Evolutionary conservation across 805 yeast genomes (phyloP), one percentile per base, ranked within the genome.

Genomic region (Yamadazyma nakazawae): DNA sequence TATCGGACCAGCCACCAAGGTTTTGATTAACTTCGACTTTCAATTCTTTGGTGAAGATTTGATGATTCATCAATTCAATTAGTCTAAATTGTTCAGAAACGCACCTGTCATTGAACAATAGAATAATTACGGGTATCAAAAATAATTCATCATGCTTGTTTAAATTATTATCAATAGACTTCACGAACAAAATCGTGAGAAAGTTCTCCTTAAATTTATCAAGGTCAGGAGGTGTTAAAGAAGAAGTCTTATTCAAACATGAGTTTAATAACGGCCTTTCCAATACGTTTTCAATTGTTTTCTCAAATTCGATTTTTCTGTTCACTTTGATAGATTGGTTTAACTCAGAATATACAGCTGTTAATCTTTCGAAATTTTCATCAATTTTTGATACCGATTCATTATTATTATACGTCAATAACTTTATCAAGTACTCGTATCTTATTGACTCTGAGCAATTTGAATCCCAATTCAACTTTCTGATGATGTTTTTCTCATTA

Each of bases 381-480:
- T 52, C 51, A 14, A 60, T 50, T 17, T 52, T 53, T 3, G 55
- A 50, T 2, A 54, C 48, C 9, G 55, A 53, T 28, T 56, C 52
- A 7, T 54, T 43, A 40, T 46, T 42, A 24, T 35, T 40, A 10
- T 26, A 24, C 1, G 49, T 38, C 31, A 72, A 56, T 2, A 69
- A 46, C 18, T 57, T 56, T 42, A 57, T 45, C 47, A 63, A 66
- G 36, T 64, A 66, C 25, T 61, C 59, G 48, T 52, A 68, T 10
- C 67, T 49, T 37, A 59, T 45, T 19, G 50, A 47, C 1, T 51
- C 54, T 1, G 73, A 63, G 21, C 67, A 56, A 38, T 60, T 63
- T 2, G 68, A 63, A 14, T 67, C 70, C 77, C 77, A 72, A 9
- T 56, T 57, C 44, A 70, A 56, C 40, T 61, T 65, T 25, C 76